Percentiles rank a stretch among this genome's conserved stretches.
phyloP scores from a whole-genome alignment of 805 yeast species.

The Pichia heedii region DNA sequence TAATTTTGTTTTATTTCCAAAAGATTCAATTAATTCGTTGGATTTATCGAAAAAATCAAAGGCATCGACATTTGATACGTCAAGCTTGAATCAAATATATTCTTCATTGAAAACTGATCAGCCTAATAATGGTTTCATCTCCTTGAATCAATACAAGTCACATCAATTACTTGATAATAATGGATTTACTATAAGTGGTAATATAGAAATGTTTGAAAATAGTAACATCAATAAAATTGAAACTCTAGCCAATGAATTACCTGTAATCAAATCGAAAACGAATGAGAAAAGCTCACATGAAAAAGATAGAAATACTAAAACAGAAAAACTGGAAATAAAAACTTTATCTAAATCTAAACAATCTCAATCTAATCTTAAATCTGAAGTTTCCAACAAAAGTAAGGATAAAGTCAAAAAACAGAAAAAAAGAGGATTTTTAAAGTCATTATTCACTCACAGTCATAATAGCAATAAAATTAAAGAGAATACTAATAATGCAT shows the following conservation, averaged over 20 bases:
- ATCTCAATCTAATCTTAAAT: no score
- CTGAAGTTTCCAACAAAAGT: neutral
- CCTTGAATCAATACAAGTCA: conserved; percentile 6
- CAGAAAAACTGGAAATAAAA: neutral
- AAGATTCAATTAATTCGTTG: conserved; percentile 27
- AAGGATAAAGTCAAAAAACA: neutral
- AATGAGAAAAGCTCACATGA: neutral
- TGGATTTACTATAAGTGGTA: conserved; percentile 44
- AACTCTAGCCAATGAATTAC: conserved; percentile 52
- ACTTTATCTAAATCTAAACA: neutral
- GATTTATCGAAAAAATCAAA: conserved; percentile 4
- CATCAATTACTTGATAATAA: conserved; percentile 6
- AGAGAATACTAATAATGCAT: neutral
- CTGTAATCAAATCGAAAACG: conserved; percentile 35
- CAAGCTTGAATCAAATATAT: conserved; percentile 19
- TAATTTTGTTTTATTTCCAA: conserved; percentile 24
- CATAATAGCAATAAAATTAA: conserved; percentile 4
- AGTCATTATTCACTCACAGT: conserved; percentile 2
- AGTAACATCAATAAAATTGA: conserved; percentile 36
- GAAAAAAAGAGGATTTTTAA: conserved; percentile 8
- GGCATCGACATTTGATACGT: neutral
- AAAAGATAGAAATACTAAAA: neutral
- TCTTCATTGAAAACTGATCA: conserved; percentile 21
- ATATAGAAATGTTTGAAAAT: conserved; percentile 40
- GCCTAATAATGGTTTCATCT: conserved; percentile 27